phyloP scores from a whole-genome alignment of 192 early-diverging fungal genomes.

The Backusella sp. region DNA sequence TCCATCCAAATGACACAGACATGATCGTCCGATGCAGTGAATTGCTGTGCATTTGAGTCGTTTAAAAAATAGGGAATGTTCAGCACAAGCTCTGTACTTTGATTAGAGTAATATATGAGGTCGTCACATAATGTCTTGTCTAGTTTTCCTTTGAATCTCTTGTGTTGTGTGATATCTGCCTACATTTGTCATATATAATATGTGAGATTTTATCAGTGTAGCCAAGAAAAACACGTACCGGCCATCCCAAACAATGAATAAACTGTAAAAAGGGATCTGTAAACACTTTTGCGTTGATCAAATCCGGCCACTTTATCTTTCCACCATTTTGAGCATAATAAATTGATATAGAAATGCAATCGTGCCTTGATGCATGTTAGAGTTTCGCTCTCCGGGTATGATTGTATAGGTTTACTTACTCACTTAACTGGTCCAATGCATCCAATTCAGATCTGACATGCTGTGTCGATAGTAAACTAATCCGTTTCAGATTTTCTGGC shows the following conservation, averaged over 20 bases:
- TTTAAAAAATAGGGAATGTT: slow-evolving; percentile 63
- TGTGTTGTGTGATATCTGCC: slow-evolving; percentile 58
- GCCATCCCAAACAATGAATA: background rate
- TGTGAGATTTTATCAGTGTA: background rate
- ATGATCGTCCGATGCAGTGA: slow-evolving; percentile 53
- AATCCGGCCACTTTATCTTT: background rate
- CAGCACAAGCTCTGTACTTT: slow-evolving; percentile 65
- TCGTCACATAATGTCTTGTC: slow-evolving; percentile 50
- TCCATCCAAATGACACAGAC: slow-evolving; percentile 75
- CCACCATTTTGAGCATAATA: background rate
- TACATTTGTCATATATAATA: background rate
- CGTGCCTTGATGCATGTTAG: background rate
- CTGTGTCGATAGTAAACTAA: slow-evolving; percentile 60
- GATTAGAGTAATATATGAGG: slow-evolving; percentile 67
- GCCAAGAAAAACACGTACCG: background rate
- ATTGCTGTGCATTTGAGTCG: slow-evolving; percentile 33
- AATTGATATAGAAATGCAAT: background rate
- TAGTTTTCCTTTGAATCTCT: slow-evolving; percentile 62
- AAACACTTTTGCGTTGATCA: background rate
- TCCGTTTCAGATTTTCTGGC: slow-evolving; percentile 48
- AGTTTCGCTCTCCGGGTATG: too few relatives aligned
- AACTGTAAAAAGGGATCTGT: background rate
- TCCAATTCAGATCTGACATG: slow-evolving; percentile 55
- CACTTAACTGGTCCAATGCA: slow-evolving; percentile 55
- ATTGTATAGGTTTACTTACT: slow-evolving; percentile 44